Evolutionary conservation across 2,329 filamentous ascomycete species (phyloP).

Genomic region (Fusarium continuum): DNA sequence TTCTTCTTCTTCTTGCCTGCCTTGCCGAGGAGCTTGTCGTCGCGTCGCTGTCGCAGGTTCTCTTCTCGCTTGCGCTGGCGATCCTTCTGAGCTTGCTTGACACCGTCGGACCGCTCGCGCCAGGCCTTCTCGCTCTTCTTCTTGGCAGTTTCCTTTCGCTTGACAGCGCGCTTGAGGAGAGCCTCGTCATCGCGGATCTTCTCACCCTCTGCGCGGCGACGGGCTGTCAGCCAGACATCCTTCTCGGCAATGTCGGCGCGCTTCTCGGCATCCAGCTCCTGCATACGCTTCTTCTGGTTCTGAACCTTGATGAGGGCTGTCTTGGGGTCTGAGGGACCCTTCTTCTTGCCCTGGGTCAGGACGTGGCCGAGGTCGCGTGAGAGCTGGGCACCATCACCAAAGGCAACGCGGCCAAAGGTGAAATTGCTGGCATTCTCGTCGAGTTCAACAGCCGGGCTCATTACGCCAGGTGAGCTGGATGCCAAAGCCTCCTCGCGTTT

Average conservation of each 20-base stretch:
- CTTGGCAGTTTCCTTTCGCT: slow-evolving; percentile 90
- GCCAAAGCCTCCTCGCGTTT: slow-evolving; percentile 71
- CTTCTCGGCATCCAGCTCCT: slow-evolving; percentile 79
- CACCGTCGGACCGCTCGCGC: slow-evolving; percentile 75
- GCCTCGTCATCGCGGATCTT: slow-evolving; percentile 87
- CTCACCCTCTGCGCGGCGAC: slow-evolving; percentile 88
- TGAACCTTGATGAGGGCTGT: slow-evolving; percentile 87
- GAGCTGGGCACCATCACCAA: slow-evolving; percentile 83
- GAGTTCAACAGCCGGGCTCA: slow-evolving; percentile 64
- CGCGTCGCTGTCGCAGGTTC: slow-evolving; percentile 77
- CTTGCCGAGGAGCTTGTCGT: slow-evolving; percentile 72
- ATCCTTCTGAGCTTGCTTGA: slow-evolving; percentile 79
- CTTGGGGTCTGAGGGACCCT: slow-evolving; percentile 84
- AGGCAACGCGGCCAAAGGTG: slow-evolving; percentile 90
- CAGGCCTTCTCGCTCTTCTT: slow-evolving; percentile 92
- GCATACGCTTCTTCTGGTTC: slow-evolving; percentile 83
- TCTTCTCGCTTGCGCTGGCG: slow-evolving; percentile 85
- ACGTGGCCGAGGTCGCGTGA: slow-evolving; percentile 76
- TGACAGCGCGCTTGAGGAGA: slow-evolving; percentile 91
- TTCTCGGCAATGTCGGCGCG: slow-evolving; percentile 90
- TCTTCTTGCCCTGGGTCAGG: slow-evolving; percentile 66
- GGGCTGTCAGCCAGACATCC: slow-evolving; percentile 91
- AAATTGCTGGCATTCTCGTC: slow-evolving; percentile 72
- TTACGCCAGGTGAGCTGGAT: slow-evolving; percentile 68
- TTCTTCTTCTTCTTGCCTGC: slow-evolving; percentile 67